Evolutionary conservation across 768 basidiomycete species (phyloP).

Genomic region (Gelatoporia subvermispora): DNA sequence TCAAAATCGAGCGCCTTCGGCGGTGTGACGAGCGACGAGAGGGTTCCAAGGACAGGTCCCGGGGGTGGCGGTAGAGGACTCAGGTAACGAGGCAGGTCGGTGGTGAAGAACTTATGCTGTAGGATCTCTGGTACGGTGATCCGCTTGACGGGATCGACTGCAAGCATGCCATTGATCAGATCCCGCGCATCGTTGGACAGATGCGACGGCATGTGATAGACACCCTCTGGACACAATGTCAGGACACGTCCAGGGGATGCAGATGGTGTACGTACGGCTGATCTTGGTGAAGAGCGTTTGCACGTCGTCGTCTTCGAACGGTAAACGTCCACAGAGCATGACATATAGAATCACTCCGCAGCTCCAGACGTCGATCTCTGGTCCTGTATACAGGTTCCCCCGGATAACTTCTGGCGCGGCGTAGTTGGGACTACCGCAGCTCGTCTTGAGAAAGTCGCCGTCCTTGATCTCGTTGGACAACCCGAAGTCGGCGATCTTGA

Average conservation of each 20-base stretch:
- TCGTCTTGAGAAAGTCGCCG: conserved; percentile 94
- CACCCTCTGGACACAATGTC: conserved; percentile 57
- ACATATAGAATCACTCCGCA: conserved; percentile 99
- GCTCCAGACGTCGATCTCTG: conserved; percentile 99
- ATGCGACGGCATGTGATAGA: conserved; percentile 79
- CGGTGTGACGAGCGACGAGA: conserved; percentile 67
- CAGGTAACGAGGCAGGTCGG: conserved; percentile 83
- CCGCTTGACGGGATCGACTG: conserved; percentile 90
- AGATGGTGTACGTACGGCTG: conserved; percentile 50
- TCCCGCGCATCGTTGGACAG: conserved; percentile 72
- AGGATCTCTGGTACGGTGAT: conserved; percentile 92
- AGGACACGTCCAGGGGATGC: background rate
- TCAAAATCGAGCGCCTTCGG: conserved; percentile 68
- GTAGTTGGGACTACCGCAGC: conserved; percentile 97
- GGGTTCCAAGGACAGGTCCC: conserved; percentile 70
- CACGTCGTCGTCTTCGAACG: conserved; percentile 97
- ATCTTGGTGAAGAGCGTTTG: conserved; percentile 92
- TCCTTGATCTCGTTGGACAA: conserved; percentile 94
- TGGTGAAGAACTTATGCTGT: conserved; percentile 85
- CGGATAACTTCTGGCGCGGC: conserved; percentile 98
- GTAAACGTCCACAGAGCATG: conserved; percentile 91
- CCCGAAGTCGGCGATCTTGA: conserved; percentile 99
- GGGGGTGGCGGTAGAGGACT: conserved; percentile 73
- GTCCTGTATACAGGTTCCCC: conserved; percentile 92
- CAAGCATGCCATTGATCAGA: conserved; percentile 86